Base-by-base conservation (phyloP, 1,284 basidiomycete species). In the Agroathelia rolfsii region DNA sequence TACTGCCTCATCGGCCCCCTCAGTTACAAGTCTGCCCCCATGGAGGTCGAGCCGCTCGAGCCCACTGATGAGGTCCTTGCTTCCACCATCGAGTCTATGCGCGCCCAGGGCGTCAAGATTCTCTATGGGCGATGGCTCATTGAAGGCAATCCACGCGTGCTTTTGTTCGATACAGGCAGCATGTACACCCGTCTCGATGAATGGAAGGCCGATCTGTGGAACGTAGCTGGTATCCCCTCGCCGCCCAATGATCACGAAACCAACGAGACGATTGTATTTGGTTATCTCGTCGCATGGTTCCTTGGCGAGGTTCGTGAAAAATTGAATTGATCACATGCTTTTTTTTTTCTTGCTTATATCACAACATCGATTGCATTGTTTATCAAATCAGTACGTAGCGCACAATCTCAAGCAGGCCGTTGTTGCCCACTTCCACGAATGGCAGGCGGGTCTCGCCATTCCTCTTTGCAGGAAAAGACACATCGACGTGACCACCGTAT, bases 221-320 rank as follows among this genome's bases (percentile, higher is more conserved):
- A 94, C 58, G 62, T 96, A 28, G 94, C 94, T 12, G 93, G 93
- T 27, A 98, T 98, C 42, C 94, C 94, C 2, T 86, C 87, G 14
- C 94, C 94, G 6, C 86, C 88, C 2, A 87, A 88, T 50, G 94
- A 98, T 58, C 82, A 86, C 55, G 94, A 97, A 60, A 97, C 93
- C 18, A 98, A 98, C 68, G 93, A 98, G 56, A 86, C 92, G n/a
- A 90, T 98, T 51, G 68, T 96, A 37, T 93, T 97, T 61, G 94
- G 94, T n/a, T 97, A 98, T 61, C 77, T 98, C 41, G 85, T 94
- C 34, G 90, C 94, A n/a, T 98, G 94, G 94, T 97, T 98, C 69
- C 71, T 98, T 15, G 94, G 94, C 48, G 93, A 96, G 67, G 88
- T 89, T 42, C 44, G 79, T 61, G n/a, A n/a, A n/a, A n/a, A n/a